A percentile compares a stretch with the other conserved stretches of the same genome.
Conservation (phyloP, 106 monocot species). For the Platanthera zijinensis region DNA sequence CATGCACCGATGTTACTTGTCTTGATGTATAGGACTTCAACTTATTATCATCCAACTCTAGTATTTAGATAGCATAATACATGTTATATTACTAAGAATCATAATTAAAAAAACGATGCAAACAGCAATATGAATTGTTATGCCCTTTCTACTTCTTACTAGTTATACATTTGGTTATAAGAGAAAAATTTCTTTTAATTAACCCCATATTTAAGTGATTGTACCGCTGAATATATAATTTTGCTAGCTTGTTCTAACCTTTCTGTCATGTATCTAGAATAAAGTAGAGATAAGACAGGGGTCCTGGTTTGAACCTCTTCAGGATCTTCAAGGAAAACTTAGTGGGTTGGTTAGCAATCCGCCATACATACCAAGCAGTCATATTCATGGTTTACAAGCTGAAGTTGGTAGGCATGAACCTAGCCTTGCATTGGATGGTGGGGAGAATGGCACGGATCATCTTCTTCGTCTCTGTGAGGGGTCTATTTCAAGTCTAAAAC, state of each 20-base stretch:
- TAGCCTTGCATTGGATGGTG: conserved; percentile 78
- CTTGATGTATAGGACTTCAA: not conserved
- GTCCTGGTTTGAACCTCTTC: conserved; percentile 81
- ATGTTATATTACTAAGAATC: not conserved
- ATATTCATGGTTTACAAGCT: conserved; percentile 68
- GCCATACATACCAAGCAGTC: conserved; percentile 80
- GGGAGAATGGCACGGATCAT: conserved; percentile 59
- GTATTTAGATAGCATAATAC: not conserved
- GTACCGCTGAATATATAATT: not conserved
- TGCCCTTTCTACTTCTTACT: not conserved
- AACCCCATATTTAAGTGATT: not conserved
- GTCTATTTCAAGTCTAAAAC: conserved; percentile 38
- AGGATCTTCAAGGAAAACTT: conserved; percentile 68
- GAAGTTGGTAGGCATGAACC: conserved; percentile 87
- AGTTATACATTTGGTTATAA: not conserved
- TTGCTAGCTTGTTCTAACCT: not conserved
- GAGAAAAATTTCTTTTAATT: not conserved
- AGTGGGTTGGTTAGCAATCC: conserved; percentile 83
- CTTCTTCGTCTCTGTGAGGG: conserved; percentile 84
- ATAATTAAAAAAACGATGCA: not conserved
- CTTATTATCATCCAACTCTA: not conserved
- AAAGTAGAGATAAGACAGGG: conserved; percentile 83
- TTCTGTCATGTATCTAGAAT: conserved; percentile 25
- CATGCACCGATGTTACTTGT: not conserved
- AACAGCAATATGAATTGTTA: not conserved